phyloP scores from a whole-genome alignment of 2,329 filamentous ascomycete genomes.

The Macroventuria anomochaeta region DNA sequence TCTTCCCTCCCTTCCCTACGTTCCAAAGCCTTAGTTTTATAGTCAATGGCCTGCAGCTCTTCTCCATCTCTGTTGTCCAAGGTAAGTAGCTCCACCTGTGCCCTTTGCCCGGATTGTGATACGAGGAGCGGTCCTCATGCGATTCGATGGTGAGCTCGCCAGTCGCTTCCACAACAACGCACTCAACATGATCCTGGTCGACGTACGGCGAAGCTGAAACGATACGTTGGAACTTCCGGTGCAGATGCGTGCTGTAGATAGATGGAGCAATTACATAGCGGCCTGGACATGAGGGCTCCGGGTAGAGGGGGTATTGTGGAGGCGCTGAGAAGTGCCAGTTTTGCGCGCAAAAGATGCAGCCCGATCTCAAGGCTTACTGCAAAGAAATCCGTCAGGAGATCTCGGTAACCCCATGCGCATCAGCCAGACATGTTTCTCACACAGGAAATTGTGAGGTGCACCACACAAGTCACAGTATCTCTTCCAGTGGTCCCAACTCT shows the following conservation, averaged over 20 bases:
- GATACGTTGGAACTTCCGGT: conserved; percentile 23
- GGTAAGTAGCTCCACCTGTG: conserved; percentile 37
- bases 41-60: conserved; percentile 25
- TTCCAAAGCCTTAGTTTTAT: conserved; percentile 21
- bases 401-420: conserved; percentile 26
- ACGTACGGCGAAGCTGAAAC: background rate
- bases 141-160: conserved; percentile 25
- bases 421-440: conserved; percentile 26
- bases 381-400: conserved; percentile 6
- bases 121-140: conserved; percentile 1
- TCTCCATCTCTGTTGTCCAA: conserved; percentile 39
- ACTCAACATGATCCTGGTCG: background rate
- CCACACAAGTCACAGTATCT: conserved; percentile 31
- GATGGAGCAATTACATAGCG: conserved; percentile 26
- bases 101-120: conserved; percentile 19
- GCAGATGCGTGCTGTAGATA: conserved; percentile 24
- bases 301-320: conserved; percentile 31
- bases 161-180: conserved; percentile 27
- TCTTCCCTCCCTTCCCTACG: background rate
- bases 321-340: conserved; percentile 20
- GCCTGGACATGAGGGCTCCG: conserved; percentile 29
- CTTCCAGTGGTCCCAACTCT: conserved; percentile 31
- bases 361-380: conserved; percentile 12
- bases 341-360: background rate
- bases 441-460: conserved; percentile 34